These are phyloP conservation scores for Xylaria bambusicola DNA, from an alignment of 495 filamentous ascomycete genomes.

Conservation along the genomic window DNA sequence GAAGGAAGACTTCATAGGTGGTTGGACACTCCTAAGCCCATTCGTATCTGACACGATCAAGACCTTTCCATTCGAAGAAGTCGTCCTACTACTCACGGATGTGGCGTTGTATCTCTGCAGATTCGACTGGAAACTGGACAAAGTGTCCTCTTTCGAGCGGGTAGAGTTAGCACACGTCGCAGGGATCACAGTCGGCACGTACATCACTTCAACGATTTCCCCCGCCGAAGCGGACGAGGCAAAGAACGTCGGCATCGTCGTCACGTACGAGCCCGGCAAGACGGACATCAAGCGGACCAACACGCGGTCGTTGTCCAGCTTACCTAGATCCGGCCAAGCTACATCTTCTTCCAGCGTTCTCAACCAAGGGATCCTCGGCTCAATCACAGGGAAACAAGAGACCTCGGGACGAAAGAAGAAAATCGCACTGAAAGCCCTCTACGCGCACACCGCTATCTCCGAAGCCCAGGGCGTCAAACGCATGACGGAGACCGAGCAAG, in stretches of 20 bases:
- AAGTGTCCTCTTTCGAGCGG: conserved; percentile 86
- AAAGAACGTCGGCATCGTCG: conserved; percentile 78
- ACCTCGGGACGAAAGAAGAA: conserved; percentile 29
- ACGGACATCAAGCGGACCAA: conserved; percentile 74
- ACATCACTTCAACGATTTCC: conserved; percentile 85
- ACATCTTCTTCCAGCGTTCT: conserved; percentile 18
- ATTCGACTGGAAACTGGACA: conserved; percentile 92
- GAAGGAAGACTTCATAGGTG: conserved; percentile 77
- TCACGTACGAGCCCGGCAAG: conserved; percentile 70
- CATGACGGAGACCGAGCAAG: conserved; percentile 68
- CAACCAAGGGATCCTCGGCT: conserved; percentile 27
- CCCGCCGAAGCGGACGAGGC: conserved; percentile 69
- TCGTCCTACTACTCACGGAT: conserved; percentile 82
- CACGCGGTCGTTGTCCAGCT: conserved; percentile 69
- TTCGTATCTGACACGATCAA: conserved; percentile 60
- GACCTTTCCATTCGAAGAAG: conserved; percentile 78
- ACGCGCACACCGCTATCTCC: conserved; percentile 52
- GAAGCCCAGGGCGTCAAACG: conserved; percentile 42
- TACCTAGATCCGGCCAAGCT: conserved; percentile 16
- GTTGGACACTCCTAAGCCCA: conserved; percentile 74
- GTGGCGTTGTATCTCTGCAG: conserved; percentile 80
- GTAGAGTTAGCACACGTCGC: conserved; percentile 72
- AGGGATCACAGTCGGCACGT: conserved; percentile 74
- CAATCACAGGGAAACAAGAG: conserved; percentile 24
- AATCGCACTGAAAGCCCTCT: conserved; percentile 63